A percentile compares a stretch with the other conserved stretches of the same genome.
Evolutionary conservation across 495 filamentous ascomycete species (phyloP).

Genomic region (Neurospora pannonica): DNA sequence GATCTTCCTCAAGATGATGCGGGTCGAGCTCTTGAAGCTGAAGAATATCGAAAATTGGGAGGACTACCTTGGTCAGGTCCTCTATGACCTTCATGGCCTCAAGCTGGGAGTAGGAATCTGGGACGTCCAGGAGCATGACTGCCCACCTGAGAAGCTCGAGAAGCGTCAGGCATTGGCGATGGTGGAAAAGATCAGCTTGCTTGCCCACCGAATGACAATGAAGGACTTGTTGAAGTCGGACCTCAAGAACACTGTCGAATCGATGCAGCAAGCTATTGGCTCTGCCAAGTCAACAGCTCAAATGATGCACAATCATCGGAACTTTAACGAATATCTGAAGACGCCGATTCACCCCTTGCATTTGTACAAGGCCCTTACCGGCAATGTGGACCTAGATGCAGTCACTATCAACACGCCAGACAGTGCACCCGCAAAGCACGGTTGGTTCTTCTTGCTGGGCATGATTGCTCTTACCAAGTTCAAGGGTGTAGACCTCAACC

Average conservation of each 20-base stretch:
- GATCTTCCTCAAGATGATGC: constrained; percentile 80
- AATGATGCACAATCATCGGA: constrained; percentile 62
- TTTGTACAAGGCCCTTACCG: constrained; percentile 67
- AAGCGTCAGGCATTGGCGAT: constrained; percentile 65
- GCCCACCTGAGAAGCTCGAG: constrained; percentile 64
- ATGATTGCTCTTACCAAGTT: constrained; percentile 83
- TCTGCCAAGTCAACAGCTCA: constrained; percentile 55
- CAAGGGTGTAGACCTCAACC: constrained; percentile 58
- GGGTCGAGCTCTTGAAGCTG: constrained; percentile 62
- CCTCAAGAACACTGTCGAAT: constrained; percentile 77
- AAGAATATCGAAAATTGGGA: constrained; percentile 60
- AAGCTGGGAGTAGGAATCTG: constrained; percentile 61
- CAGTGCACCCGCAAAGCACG: constrained; percentile 59
- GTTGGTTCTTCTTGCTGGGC: constrained; percentile 89
- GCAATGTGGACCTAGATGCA: constrained; percentile 54
- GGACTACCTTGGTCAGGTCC: constrained; percentile 70
- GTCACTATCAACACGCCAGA: constrained; percentile 41
- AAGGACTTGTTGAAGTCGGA: constrained; percentile 88
- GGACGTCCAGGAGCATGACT: constrained; percentile 66
- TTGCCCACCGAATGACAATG: constrained; percentile 76
- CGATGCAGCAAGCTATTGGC: constrained; percentile 61
- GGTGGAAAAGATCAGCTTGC: constrained; percentile 69
- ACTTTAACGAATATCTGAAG: constrained; percentile 67
- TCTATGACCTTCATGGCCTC: constrained; percentile 83
- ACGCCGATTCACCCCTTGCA: constrained; percentile 74